Evolutionary conservation across 164 flowering plant genomes (phyloP).

Genomic region (Stephania cephalantha): DNA sequence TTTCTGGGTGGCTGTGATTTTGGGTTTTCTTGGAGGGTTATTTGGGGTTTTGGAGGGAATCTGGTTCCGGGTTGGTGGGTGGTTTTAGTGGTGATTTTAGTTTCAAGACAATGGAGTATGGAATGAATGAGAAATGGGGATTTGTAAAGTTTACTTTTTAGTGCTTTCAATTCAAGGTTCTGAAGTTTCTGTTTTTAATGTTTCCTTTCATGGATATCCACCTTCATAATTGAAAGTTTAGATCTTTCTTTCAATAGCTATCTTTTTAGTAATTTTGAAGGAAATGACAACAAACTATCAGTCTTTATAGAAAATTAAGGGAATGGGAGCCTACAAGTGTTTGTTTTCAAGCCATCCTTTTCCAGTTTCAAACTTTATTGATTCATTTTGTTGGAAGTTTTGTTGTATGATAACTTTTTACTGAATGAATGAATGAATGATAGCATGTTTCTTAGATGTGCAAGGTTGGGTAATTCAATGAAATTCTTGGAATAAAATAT

Average conservation of each 20-base stretch:
- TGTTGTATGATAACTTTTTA: background rate
- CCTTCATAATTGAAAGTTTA: background rate
- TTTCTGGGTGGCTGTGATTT: background rate
- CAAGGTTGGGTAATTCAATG: background rate
- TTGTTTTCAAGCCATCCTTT: background rate
- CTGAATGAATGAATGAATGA: background rate
- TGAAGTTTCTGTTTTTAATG: background rate
- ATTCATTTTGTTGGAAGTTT: background rate
- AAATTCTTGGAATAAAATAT: background rate
- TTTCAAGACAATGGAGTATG: background rate
- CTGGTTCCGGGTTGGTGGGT: too few species aligned
- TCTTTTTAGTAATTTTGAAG: background rate
- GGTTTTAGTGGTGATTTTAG: background rate
- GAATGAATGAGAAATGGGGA: conserved; percentile 1
- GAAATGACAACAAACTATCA: background rate
- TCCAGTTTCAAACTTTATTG: background rate
- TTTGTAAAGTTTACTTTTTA: background rate
- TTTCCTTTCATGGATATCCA: background rate
- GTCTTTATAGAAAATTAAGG: background rate
- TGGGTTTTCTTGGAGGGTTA: background rate
- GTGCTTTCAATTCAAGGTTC: too few species aligned
- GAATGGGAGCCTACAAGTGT: background rate
- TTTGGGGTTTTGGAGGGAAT: background rate
- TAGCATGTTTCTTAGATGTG: background rate
- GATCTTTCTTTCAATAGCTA: background rate